Base-by-base conservation (phyloP, 768 basidiomycete species). In the Xerocomellus chrysenteron region DNA sequence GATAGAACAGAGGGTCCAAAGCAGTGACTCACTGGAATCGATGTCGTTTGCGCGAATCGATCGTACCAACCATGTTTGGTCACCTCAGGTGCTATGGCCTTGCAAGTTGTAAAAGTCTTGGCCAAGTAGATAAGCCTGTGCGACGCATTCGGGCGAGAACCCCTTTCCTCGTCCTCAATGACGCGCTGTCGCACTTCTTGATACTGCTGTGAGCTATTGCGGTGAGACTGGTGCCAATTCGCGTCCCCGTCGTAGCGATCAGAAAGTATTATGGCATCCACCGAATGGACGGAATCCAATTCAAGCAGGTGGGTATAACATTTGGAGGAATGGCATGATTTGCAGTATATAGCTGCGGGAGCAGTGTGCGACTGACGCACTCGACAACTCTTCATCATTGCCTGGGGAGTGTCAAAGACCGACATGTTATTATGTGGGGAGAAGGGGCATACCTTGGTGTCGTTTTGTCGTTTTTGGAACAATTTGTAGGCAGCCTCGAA, bases 51-150 rank as follows among this genome's bases (percentile, higher is more conserved):
- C 41, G 54, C 54, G 47, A 63, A 67, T 52, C 65, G 63, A 56
- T 91, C 88, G 61, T 90, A 90, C 81, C 83, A 90, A 4, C 88
- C 89, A 21, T 68, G 67, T 42, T 65, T 69, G n/a, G 78, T 73
- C 33, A 68, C 68, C 9, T 69, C 61, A 10, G 59, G 41, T 57
- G 79, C 78, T 16, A 79, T 52, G 2, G 87, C 81, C 42, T 72
- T 77, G 64, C 83, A 85, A 36, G 70, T 69, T 10, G 59, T 62
- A 59, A 81, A 88, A 21, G 70, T 73, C 51, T 74, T 66, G 11
- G 88, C 83, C 21, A 79, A 70, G 43, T 80, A 65, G 6, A 73
- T 72, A 30, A 85, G 75, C 47, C 78, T 62, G 65, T 72, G 58
- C 41, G 59, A 54, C 55, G 62, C 45, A 70, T 75, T 50, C 64